Evolutionary conservation across 371 early-diverging fungal genomes (phyloP), one percentile per base, ranked within the genome.

Genomic region (Haplosporangium sp.): DNA sequence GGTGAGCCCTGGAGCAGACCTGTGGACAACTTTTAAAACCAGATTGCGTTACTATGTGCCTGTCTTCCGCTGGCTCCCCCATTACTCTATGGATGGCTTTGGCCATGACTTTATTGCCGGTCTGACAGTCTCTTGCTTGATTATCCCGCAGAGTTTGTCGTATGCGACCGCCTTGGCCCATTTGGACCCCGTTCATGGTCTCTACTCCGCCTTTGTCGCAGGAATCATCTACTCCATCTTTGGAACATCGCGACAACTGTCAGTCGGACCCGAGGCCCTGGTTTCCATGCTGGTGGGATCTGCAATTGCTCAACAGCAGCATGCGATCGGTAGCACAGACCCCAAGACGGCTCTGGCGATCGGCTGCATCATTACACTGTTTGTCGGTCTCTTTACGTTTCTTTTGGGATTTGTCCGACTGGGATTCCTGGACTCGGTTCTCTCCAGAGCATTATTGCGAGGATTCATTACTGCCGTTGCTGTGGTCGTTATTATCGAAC

Each of bases 391-490:
- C 14, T 92, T 96, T 64, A 96, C 97, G 1, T 94, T 96, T 67
- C 69, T 92, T 36, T 82, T 98, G 64, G 98, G 98, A 9, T 90
- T 97, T 76, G 91, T 97, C 68, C 91, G 98, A 23, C 87, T 98
- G 13, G 98, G 98, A 10, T 98, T 97, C 73, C 69, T 98, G 55
- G 98, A 98, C 81, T 96, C 97, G 36, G 89, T 98, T 41, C 88
- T 98, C 69, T 95, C 95, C 12, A 91, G 95, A 53, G 93, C 97
- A 5, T 81, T 96, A 23, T 80, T 98, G 48, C 89, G 96, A 12
- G 98, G 98, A 11, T 97, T 98, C 74, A 93, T 97, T 51, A 89
- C 93, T 14, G 98, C 95, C 52, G 95, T 97, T 0, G 98, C 95
- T 1, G 73, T 93, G 13, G 95, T 96, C 0, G 91, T 98, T 23